Evolutionary conservation across 345 rosid genomes (phyloP).

Genomic region (Eucalyptus curtisii): DNA sequence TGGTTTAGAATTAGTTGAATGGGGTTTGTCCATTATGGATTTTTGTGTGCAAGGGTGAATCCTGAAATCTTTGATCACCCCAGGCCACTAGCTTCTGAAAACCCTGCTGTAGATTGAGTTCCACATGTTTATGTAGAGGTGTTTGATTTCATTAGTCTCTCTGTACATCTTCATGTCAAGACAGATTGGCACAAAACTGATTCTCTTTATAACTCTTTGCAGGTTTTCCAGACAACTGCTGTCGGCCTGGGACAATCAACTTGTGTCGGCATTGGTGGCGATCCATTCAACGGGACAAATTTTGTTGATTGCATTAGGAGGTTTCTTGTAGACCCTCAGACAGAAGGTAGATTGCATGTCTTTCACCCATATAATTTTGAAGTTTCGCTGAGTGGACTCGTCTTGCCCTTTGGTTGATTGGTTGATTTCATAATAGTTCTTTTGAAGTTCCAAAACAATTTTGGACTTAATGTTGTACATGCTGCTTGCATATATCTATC

Average conservation of each 20-base stretch:
- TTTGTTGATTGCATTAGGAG: slow-evolving; percentile 83
- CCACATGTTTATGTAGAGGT: background rate
- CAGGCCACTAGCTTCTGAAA: background rate
- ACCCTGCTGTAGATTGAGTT: background rate
- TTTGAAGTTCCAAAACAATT: background rate
- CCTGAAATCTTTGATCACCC: background rate
- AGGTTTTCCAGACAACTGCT: slow-evolving; percentile 97
- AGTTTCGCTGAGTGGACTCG: background rate
- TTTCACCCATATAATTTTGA: background rate
- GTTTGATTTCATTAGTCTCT: background rate
- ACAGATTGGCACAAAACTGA: background rate
- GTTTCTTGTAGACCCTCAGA: slow-evolving; percentile 86
- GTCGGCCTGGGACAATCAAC: slow-evolving; percentile 96
- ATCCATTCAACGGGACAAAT: slow-evolving; percentile 96
- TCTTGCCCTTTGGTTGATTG: background rate
- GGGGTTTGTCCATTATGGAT: background rate
- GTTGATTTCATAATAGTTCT: background rate
- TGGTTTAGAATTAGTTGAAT: background rate
- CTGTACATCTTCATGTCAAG: background rate
- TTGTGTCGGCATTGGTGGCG: slow-evolving; percentile 93
- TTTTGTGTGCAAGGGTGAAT: background rate
- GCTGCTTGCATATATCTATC: background rate
- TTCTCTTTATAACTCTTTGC: background rate
- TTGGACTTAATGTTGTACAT: background rate
- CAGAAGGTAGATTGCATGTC: slow-evolving; percentile 55